These are phyloP conservation scores for Oryza longistaminata DNA, from an alignment of 176 grass and related monocot species.

Conservation along the genomic window DNA sequence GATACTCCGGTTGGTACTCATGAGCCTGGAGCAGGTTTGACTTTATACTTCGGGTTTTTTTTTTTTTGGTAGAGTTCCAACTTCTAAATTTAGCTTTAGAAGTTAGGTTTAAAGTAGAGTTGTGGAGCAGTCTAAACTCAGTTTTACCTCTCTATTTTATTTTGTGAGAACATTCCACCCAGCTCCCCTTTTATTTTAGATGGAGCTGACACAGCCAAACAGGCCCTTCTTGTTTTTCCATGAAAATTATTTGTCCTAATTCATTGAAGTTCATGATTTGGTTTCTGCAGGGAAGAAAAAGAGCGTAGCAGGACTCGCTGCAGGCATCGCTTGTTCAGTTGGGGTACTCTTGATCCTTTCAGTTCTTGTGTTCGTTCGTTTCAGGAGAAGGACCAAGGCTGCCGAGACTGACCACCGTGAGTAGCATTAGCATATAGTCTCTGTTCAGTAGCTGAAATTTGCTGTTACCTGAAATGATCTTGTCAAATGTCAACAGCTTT, in stretches of 20 bases:
- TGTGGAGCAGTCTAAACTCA: too few relatives aligned
- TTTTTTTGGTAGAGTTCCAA: too few relatives aligned
- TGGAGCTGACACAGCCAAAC: too few relatives aligned
- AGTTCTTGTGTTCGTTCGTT: slow-evolving; percentile 4
- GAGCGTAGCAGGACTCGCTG: slow-evolving; percentile 8
- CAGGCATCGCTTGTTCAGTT: background rate
- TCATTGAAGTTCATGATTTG: background rate
- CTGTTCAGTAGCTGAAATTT: background rate
- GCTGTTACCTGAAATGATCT: background rate
- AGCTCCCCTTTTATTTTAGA: too few relatives aligned
- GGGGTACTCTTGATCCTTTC: slow-evolving; percentile 3
- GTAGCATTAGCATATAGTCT: background rate
- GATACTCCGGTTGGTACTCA: background rate
- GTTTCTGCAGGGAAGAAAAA: background rate
- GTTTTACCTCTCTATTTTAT: too few relatives aligned
- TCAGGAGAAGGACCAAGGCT: slow-evolving; percentile 26
- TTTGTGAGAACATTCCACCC: too few relatives aligned
- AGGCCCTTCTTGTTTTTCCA: background rate
- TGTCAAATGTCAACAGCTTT: slow-evolving; percentile 3
- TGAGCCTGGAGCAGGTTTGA: background rate
- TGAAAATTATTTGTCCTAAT: background rate
- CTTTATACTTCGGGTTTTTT: too few relatives aligned
- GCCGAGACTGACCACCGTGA: background rate
- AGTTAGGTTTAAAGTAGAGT: too few relatives aligned
- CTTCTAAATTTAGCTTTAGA: too few relatives aligned